phyloP scores from a whole-genome alignment of 176 grass and related monocot species.

The Otatea glauca region DNA sequence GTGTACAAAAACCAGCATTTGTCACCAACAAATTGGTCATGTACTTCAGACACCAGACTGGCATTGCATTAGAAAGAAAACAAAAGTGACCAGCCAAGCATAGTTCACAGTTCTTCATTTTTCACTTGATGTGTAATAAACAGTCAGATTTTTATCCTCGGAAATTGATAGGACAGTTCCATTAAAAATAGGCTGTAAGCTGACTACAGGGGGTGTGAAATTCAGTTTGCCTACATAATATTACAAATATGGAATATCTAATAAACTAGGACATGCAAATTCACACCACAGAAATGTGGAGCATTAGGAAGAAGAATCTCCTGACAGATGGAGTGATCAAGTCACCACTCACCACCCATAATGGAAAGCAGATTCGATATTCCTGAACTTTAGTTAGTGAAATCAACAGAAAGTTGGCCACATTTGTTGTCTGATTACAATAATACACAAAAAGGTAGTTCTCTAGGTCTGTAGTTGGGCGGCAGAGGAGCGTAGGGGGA shows the following conservation, averaged over 20 bases:
- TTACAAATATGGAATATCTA: conserved; percentile 6
- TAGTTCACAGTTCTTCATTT: background rate
- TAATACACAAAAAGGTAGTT: background rate
- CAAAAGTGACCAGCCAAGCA: background rate
- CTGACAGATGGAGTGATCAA: background rate
- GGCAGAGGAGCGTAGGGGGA: too few relatives aligned
- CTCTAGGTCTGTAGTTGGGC: too few relatives aligned
- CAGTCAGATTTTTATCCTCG: conserved; percentile 7
- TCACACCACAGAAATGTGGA: conserved; percentile 11
- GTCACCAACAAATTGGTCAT: background rate
- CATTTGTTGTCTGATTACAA: background rate
- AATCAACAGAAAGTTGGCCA: conserved; percentile 8
- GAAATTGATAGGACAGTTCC: conserved; percentile 10
- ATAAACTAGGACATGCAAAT: conserved; percentile 13
- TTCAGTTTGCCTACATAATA: conserved; percentile 21
- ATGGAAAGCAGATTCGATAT: background rate
- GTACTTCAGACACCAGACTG: conserved; percentile 33
- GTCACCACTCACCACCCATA: conserved; percentile 22
- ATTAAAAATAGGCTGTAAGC: background rate
- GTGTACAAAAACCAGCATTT: background rate
- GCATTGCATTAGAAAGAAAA: conserved; percentile 26
- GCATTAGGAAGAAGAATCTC: background rate
- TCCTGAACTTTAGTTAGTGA: conserved; percentile 3
- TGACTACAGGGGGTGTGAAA: background rate
- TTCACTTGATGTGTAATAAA: background rate